These are phyloP conservation scores for Exserohilum rostratum DNA, from an alignment of 2,329 filamentous ascomycete species.

Conservation along the genomic window DNA sequence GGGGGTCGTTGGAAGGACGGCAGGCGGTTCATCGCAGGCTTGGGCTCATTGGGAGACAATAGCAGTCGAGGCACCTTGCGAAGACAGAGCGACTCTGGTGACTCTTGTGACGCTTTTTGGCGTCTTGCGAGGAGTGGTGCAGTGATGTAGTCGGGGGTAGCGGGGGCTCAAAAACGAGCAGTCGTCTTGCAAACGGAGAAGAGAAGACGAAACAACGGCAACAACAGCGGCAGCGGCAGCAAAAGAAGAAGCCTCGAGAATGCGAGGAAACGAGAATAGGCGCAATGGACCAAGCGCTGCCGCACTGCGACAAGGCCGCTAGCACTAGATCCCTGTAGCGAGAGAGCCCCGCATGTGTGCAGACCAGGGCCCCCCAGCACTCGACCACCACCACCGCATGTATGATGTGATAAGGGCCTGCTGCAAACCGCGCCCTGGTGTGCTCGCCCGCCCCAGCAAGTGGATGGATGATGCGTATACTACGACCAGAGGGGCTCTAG, in stretches of 20 bases:
- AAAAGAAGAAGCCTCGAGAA: constrained; percentile 11
- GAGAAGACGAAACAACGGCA: not conserved
- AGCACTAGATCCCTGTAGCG: constrained; percentile 11
- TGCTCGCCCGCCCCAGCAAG: not conserved
- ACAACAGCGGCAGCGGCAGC: not conserved
- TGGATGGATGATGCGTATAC: constrained; percentile 10
- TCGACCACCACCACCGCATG: not conserved
- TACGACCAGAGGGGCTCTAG: not conserved
- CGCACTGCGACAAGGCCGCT: constrained; percentile 4
- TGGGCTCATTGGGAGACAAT: constrained; percentile 20
- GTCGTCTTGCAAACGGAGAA: not conserved
- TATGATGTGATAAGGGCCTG: constrained; percentile 8
- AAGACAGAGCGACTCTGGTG: not conserved
- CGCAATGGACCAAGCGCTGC: constrained; percentile 16
- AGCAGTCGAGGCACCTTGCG: constrained; percentile 3
- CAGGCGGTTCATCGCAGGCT: constrained; percentile 47
- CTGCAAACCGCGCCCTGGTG: not conserved
- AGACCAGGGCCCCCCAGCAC: not conserved
- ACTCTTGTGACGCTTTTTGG: not conserved
- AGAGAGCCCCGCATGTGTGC: constrained; percentile 18
- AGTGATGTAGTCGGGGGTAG: not conserved
- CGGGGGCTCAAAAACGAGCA: not conserved
- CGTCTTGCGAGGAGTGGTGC: not conserved
- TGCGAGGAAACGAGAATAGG: constrained; percentile 25
- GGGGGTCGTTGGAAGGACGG: constrained; percentile 48